Evolutionary conservation across 192 early-diverging fungal genomes (phyloP).

Genomic region (Coemansia sp.): DNA sequence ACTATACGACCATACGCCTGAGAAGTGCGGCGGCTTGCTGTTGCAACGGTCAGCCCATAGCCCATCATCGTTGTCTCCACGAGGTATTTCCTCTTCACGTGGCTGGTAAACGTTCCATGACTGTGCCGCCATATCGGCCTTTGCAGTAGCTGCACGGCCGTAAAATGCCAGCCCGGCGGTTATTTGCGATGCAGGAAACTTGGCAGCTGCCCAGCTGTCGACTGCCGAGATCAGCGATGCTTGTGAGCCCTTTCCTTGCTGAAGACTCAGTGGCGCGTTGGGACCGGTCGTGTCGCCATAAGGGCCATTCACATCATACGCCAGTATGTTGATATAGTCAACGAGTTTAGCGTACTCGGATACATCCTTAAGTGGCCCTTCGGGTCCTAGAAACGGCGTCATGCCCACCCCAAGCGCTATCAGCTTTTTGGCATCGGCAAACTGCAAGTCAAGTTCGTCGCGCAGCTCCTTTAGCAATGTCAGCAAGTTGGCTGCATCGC

Average conservation of each 20-base stretch:
- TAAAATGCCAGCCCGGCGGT: conserved; percentile 62
- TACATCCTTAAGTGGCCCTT: conserved; percentile 55
- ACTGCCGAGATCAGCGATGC: conserved; percentile 53
- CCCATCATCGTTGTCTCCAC: conserved; percentile 56
- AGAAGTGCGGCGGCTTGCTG: conserved; percentile 17
- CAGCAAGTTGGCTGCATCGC: conserved; percentile 65
- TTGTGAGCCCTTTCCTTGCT: conserved; percentile 21
- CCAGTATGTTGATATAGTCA: conserved; percentile 67
- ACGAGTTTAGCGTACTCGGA: conserved; percentile 61
- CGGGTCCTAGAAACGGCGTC: conserved; percentile 56
- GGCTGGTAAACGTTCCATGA: conserved; percentile 40
- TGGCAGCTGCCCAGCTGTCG: conserved; percentile 56
- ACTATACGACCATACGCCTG: conserved; percentile 61
- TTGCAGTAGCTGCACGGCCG: conserved; percentile 47
- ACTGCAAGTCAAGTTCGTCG: conserved; percentile 41
- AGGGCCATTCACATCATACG: conserved; percentile 61
- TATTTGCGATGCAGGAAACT: conserved; percentile 59
- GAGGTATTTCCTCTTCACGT: conserved; percentile 35
- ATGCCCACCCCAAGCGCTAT: conserved; percentile 64
- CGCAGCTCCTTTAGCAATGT: conserved; percentile 60
- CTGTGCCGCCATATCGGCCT: conserved; percentile 26
- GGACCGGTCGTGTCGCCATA: conserved; percentile 57
- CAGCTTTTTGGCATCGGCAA: conserved; percentile 40
- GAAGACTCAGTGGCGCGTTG: conserved; percentile 58
- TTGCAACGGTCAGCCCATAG: conserved; percentile 38